Evolutionary conservation across 768 basidiomycete genomes (phyloP).

Genomic region (Nevesoporus exiguus): DNA sequence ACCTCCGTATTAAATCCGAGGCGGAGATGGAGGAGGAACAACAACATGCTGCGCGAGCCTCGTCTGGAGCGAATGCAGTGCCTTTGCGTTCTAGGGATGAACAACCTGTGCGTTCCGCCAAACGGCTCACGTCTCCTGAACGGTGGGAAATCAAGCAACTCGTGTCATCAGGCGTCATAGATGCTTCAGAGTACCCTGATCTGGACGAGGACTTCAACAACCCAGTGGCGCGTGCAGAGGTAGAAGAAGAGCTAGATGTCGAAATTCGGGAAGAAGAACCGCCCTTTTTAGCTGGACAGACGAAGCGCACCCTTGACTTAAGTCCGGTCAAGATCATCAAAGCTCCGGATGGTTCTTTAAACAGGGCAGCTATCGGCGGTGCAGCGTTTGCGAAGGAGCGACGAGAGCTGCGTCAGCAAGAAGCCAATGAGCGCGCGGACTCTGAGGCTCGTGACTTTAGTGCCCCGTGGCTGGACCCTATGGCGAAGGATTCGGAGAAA

Average conservation of each 20-base stretch:
- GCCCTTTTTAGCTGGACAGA: conserved; percentile 93
- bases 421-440: conserved; percentile 91
- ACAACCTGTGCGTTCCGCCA: conserved; percentile 67
- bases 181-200: conserved; percentile 91
- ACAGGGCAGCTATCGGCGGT: conserved; percentile 91
- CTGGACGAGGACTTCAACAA: conserved; percentile 83
- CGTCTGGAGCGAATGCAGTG: conserved; percentile 84
- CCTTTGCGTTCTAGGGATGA: conserved; percentile 60
- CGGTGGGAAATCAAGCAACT: conserved; percentile 99
- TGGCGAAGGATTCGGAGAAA: conserved; percentile 84
- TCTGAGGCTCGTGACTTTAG: conserved; percentile 93
- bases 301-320: conserved; percentile 90
- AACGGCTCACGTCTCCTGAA: conserved; percentile 91
- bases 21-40: conserved; percentile 89
- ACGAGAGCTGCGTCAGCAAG: conserved; percentile 89
- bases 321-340: conserved; percentile 98
- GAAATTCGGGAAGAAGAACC: conserved; percentile 97
- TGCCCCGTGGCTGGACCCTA: conserved; percentile 97
- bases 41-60: conserved; percentile 53
- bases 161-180: conserved; percentile 90
- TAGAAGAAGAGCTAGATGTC: conserved; percentile 96
- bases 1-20: conserved; percentile 91
- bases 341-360: conserved; percentile 95
- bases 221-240: conserved; percentile 74
- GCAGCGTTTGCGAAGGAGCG: conserved; percentile 94